Evolutionary conservation across 2,329 filamentous ascomycete genomes (phyloP), one percentile per base, ranked within the genome.

Genomic region (Apiospora arundinis): DNA sequence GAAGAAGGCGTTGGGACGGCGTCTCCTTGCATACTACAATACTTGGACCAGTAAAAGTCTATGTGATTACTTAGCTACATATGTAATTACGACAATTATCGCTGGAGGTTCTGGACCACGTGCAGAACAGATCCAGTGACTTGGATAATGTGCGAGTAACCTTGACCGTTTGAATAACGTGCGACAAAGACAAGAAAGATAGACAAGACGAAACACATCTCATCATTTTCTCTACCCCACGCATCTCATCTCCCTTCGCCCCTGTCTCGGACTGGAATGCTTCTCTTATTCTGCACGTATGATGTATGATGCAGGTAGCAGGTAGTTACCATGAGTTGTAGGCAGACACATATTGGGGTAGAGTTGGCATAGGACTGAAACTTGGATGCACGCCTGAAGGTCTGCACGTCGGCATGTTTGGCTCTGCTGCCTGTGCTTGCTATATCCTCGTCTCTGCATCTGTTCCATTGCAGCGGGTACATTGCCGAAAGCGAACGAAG

Each of bases 101-200:
- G 75, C 32, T 63, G 56, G 32, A 40, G 37, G 56, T 63, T 40
- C 37, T 14, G 45, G 28, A 4, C 66, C 66, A 67, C 66, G 66
- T 67, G 66, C 66, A 63, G 56, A 40, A 63, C 40, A 12, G 37
- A 48, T 67, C 66, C 66, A 67, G 66, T 67, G 66, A 67, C 66
- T 67, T 28, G 66, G 45, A 42, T 45, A 11, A 67, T 40, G 66
- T 67, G 66, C 40, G 66, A 46, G 66, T 21, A 67, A 48, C 40
- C 66, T 67, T 28, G 42, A 67, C 14, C 23, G 40, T 23, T 16
- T 16, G 40, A 25, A 45, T 12, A 14, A 45, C 18, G 28, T 28
- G 45, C 42, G 45, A 67, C 42, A 28, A 46, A 28, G 42, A 37
- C 23, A 42, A 42, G 21, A 12, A 66, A 23, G 23, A 66, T 44